Evolutionary conservation across 2,329 filamentous ascomycete species (phyloP), one percentile per base, ranked within the genome.

Genomic region (Colletotrichum sp.): DNA sequence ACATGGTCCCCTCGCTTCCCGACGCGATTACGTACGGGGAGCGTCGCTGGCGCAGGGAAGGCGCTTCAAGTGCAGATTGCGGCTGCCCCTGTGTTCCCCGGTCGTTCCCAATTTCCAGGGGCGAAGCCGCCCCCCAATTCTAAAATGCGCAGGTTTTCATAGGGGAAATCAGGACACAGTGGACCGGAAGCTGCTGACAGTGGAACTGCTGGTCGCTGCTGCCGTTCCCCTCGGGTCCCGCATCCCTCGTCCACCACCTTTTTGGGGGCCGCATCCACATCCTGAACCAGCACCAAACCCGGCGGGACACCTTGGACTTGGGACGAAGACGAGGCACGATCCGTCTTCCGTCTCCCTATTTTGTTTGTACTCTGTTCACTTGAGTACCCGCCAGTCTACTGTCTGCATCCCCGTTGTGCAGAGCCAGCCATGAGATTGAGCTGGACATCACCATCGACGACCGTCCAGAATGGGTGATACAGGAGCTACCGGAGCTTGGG

Each of bases 401-500:
- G 21, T 63, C 63, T 72, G 32, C 69, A 75, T 67, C 32, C 52
- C 64, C 24, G 34, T 68, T 8, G 24, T 72, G 73, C 71, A 60
- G 64, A 69, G 48, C 16, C n/a, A 70, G 74, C 71, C 70, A 76
- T 76, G 74, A 65, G 16, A 76, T 26, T 74, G 74, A 74, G 65
- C 71, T 72, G 71, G 64, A 69, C 60, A 21, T 18, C 43, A 67
- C 61, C 65, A 36, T 58, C 71, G 65, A 74, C 74, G 36, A 63
- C 65, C 24, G 71, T 76, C 58, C 74, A 76, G 36, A 76, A 76
- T 76, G 74, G 74, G 70, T 76, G 70, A 76, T 69, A 52, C 38
- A 74, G 34, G 43, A 69, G 71, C 64, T 60, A 58, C 48, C 34
- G 70, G 64, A 61, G 58, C 61, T 18, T 76, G 74, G 74, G n/a